These are phyloP conservation scores for Corymbia maculata DNA, from an alignment of 345 rosid genomes.

Conservation along the genomic window DNA sequence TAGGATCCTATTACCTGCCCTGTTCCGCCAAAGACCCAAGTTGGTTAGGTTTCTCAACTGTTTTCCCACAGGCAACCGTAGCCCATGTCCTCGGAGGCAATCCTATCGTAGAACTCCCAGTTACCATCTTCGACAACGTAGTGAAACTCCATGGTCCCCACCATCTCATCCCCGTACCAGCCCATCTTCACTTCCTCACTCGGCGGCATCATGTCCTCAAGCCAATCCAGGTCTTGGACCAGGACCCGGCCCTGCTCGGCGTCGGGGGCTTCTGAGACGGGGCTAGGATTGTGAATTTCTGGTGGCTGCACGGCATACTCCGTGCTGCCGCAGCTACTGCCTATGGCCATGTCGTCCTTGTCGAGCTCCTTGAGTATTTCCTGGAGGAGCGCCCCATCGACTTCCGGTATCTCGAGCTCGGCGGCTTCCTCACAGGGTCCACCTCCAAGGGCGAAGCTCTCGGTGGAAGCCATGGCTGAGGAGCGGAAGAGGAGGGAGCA, in stretches of 20 bases:
- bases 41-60: neutral
- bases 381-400: constrained; percentile 5
- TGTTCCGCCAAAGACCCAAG: neutral
- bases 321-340: neutral
- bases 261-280: neutral
- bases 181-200: neutral
- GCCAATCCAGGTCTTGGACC: neutral
- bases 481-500: neutral
- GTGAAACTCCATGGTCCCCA: neutral
- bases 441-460: neutral
- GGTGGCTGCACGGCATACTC: neutral
- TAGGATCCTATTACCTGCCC: neutral
- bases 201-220: neutral
- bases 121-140: neutral
- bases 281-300: neutral
- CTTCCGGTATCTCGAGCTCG: neutral
- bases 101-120: neutral
- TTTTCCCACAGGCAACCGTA: constrained; percentile 11
- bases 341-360: neutral
- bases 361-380: constrained; percentile 7
- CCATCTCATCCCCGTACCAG: constrained; percentile 8
- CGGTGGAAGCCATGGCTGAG: neutral
- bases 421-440: neutral
- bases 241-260: neutral
- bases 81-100: neutral